Evolutionary conservation across 2,329 filamentous ascomycete genomes (phyloP).

Genomic region (Periconia sp.): DNA sequence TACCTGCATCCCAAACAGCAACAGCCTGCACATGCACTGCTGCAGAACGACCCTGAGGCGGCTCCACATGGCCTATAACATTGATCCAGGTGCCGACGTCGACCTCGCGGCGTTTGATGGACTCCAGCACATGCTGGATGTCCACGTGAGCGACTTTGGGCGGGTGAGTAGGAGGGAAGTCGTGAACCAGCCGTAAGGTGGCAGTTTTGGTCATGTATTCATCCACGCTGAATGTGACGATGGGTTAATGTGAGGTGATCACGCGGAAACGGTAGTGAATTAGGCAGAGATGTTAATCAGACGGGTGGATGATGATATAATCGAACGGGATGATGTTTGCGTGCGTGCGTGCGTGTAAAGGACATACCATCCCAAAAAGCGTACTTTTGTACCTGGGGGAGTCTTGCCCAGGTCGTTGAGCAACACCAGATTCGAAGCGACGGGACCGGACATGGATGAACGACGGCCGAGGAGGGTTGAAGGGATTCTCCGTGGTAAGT

Average conservation of each 20-base stretch:
- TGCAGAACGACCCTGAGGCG: constrained; percentile 13
- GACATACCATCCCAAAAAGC: constrained; percentile 87
- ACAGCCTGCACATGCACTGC: constrained; percentile 67
- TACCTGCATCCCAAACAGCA: constrained; percentile 74
- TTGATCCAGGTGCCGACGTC: constrained; percentile 85
- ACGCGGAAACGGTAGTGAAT: constrained; percentile 7
- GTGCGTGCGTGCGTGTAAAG: no score
- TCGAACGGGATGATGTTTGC: neutral
- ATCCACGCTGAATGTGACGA: constrained; percentile 53
- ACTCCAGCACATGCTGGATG: constrained; percentile 69
- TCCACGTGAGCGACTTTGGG: constrained; percentile 63
- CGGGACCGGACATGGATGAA: constrained; percentile 49
- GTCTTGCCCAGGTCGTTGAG: constrained; percentile 51
- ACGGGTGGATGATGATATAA: neutral
- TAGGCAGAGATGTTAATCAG: neutral
- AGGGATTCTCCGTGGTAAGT: neutral
- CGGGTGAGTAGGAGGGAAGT: constrained; percentile 52
- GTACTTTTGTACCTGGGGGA: constrained; percentile 71
- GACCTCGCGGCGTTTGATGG: constrained; percentile 63
- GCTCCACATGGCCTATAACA: constrained; percentile 74
- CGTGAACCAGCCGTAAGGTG: constrained; percentile 68
- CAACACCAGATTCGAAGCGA: constrained; percentile 57
- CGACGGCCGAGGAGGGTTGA: neutral
- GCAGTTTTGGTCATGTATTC: constrained; percentile 61
- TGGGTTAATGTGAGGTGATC: neutral